A percentile compares a stretch with the other conserved stretches of the same genome.
Conservation (phyloP, 352 stramenopile species). For the Thalassiosira oceanica region DNA sequence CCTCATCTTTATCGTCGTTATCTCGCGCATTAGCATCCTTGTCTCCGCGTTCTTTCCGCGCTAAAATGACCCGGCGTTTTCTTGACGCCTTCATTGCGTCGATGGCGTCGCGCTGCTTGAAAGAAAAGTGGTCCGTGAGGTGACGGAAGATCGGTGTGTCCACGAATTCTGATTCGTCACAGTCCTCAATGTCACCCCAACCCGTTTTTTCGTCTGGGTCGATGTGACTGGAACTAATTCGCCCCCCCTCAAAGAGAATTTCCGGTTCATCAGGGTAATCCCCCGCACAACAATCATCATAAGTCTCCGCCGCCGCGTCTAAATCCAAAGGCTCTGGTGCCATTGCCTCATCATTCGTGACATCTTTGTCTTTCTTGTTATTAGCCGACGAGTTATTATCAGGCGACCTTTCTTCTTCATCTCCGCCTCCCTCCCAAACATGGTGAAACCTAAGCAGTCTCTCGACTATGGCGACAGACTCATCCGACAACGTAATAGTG, state of each 20-base stretch:
- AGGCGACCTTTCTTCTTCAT: conserved; percentile 3
- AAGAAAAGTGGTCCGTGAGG: conserved; percentile 62
- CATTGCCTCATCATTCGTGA: conserved; percentile 2
- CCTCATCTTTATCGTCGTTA: conserved; percentile 24
- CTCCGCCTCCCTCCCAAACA: conserved; percentile 38
- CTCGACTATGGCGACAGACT: conserved; percentile 54
- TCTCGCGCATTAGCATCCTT: conserved; percentile 11
- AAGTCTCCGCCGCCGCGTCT: conserved; percentile 7
- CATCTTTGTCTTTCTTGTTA: conserved; percentile 10
- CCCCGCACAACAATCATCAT: conserved; percentile 33
- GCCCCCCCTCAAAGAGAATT: neutral
- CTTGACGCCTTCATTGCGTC: conserved; percentile 51
- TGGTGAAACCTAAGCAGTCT: conserved; percentile 53
- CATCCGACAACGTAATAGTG: conserved; percentile 53
- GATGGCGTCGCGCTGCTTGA: conserved; percentile 42
- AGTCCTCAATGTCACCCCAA: conserved; percentile 12
- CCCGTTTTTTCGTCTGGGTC: conserved; percentile 1
- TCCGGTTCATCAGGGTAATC: conserved; percentile 45
- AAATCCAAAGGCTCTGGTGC: conserved; percentile 20
- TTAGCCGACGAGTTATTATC: conserved; percentile 10
- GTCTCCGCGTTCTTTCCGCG: conserved; percentile 14
- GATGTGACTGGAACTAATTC: neutral
- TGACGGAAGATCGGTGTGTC: conserved; percentile 50
- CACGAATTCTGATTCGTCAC: conserved; percentile 7
- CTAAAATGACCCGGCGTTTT: conserved; percentile 25